Base-by-base conservation (phyloP, 2,329 filamentous ascomycete genomes). In the Elsinoe perseae region DNA sequence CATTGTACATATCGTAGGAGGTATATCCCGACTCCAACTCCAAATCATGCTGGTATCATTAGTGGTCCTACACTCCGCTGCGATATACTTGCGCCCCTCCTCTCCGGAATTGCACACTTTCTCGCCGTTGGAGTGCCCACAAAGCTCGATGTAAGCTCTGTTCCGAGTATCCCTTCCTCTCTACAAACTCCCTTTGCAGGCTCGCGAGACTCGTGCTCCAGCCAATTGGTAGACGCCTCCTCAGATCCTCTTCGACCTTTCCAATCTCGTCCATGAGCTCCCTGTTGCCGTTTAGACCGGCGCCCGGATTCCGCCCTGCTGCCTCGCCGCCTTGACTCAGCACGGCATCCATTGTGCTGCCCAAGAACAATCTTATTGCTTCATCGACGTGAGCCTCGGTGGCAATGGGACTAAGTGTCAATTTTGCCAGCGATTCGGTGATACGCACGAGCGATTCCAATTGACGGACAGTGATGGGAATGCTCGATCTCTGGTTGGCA, bases 391-490 rank as follows among this genome's bases (percentile, higher is more conserved):
- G 93, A 46, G 83, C 79, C 70, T 96, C 92, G 0, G 87, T 91
- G 1, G 92, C 93, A 40, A 96, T 79, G 2, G 91, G 85, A 0
- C 87, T 89, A 7, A 98, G 80, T 0, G 86, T 84, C 42, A 98
- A 77, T 71, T 98, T 98, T 57, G 93, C 93, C 1, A 98, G 81
- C 0, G 93, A 90, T 70, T 98, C 93, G 2, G 91, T 95, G 66
- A 98, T 97, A 69, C 93, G 92, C 61, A 97, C 87, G 63, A 98
- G 95, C 65, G 92, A 92, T 72, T 98, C 93, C 4, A 98, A 82
- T 70, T 98, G 93, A 70, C 93, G 90, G 53, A 98, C 88, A 0
- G 93, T 98, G 71, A 98, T 98, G 53, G 93, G 93, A 65, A 98
- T 97, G 18, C 87, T 93, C 5, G 89, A 95, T 16, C 93, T 86